Evolutionary conservation across 2,329 filamentous ascomycete genomes (phyloP).

Genomic region (Apiospora aurea): DNA sequence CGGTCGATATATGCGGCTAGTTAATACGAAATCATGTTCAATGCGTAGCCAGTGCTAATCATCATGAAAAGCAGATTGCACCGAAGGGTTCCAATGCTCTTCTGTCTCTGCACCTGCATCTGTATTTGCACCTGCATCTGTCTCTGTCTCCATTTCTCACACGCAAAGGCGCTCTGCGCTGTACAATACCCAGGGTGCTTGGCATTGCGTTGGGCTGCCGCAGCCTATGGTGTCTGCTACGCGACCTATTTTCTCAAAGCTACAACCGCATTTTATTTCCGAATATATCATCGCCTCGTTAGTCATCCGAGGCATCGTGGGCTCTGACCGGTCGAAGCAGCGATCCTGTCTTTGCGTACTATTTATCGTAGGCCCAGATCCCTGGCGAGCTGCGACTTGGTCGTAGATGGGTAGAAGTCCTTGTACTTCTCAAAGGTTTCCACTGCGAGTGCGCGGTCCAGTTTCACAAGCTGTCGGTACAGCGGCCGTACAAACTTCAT

Average conservation of each 20-base stretch:
- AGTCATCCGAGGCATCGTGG: background rate
- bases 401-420: conserved; percentile 97
- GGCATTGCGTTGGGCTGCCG: background rate
- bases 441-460: conserved; percentile 77
- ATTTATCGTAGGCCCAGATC: conserved; percentile 62
- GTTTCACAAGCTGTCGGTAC: conserved; percentile 77
- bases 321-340: no score
- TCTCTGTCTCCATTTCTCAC: background rate
- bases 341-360: background rate
- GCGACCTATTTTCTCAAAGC: background rate
- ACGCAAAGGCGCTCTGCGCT: background rate
- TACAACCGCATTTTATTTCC: background rate
- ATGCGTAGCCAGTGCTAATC: background rate
- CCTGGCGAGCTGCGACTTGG: conserved; percentile 84
- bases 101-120: background rate
- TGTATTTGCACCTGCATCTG: no score
- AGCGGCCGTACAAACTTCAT: conserved; percentile 98
- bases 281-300: background rate
- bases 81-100: background rate
- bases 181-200: background rate
- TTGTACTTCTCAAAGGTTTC: conserved; percentile 86
- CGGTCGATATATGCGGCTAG: background rate
- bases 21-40: background rate
- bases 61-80: background rate
- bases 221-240: background rate